Conservation (phyloP, 2,329 filamentous ascomycete genomes). For the Pseudopithomyces chartarum region DNA sequence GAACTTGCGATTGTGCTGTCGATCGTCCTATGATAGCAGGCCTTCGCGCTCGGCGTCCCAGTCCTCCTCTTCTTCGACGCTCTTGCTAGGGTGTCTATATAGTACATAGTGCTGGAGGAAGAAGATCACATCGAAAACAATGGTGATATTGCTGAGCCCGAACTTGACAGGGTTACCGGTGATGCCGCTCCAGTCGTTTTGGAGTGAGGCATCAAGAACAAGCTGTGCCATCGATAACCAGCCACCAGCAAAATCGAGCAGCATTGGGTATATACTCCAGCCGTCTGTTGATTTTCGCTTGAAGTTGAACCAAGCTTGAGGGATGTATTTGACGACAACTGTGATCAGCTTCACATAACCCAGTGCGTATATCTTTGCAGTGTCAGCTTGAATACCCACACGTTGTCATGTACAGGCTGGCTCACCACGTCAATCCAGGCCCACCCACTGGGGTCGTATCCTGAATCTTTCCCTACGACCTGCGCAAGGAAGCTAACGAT, state of each 20-base stretch:
- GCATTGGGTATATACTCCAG: constrained; percentile 84
- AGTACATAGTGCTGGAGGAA: constrained; percentile 86
- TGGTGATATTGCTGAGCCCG: constrained; percentile 79
- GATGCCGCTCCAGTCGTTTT: constrained; percentile 87
- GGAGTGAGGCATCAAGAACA: constrained; percentile 80
- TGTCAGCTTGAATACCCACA: constrained; percentile 14
- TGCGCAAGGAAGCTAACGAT: constrained; percentile 56
- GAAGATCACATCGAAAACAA: constrained; percentile 86
- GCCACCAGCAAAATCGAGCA: constrained; percentile 83
- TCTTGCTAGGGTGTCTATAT: constrained; percentile 56
- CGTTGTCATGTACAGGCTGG: constrained; percentile 24
- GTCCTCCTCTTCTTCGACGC: constrained; percentile 32
- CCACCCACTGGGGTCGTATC: constrained; percentile 57
- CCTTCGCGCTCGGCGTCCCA: constrained; percentile 27
- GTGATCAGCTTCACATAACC: constrained; percentile 89
- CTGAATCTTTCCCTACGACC: constrained; percentile 46
- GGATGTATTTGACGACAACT: constrained; percentile 90
- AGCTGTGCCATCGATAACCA: constrained; percentile 82
- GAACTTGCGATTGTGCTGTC: constrained; percentile 7
- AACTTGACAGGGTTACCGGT: constrained; percentile 93
- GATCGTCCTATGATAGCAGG: constrained; percentile 23
- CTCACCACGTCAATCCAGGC: constrained; percentile 68
- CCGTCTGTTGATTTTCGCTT: constrained; percentile 82
- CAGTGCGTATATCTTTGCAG: constrained; percentile 62
- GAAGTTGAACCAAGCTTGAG: constrained; percentile 73